Evolutionary conservation across 2,329 filamentous ascomycete genomes (phyloP), one percentile per base, ranked within the genome.

Genomic region (Colletotrichum sp.): DNA sequence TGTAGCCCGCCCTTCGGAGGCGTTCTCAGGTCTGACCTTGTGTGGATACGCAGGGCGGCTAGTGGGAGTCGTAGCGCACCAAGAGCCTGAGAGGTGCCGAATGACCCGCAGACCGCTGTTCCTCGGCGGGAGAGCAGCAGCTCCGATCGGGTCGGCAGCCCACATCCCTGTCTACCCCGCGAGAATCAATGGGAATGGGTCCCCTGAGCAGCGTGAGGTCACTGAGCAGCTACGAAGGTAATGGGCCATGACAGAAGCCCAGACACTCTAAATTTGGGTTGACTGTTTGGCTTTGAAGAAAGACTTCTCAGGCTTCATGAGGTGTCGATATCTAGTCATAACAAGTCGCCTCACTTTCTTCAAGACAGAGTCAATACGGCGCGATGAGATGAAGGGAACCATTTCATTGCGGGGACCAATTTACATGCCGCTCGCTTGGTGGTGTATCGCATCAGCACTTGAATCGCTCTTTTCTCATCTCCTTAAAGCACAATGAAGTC

Each of bases 161-260:
- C 52, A 32, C 36, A 75, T 67, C 60, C 68, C 60, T 75, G 68
- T 72, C 57, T 75, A 68, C 73, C 73, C 73, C 73, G 64, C 73
- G 57, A 68, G 70, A 63, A 48, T 55, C 63, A 26, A 28, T 63
- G 61, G 61, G 24, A 24, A 68, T 66, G 57, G 69, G 61, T 39
- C 43, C 73, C 72, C 70, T 68, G 57, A 32, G 61, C 26, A 67
- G 21, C n/a, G 64, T 73, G 73, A 68, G 69, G 43, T 60, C 70
- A 75, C 73, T 34, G 10, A 67, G 55, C 36, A 63, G 36, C 36
- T 36, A 16, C 34, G 34, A 36, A 16, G 34, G 36, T 43, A 9
- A 48, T 4, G 43, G 43, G 43, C 7, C 43, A 48, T 48, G 43
- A 48, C 18, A 48, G n/a, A 48, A 21, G 43, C 18, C 43, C 43